Evolutionary conservation across 2,329 filamentous ascomycete species (phyloP), one percentile per base, ranked within the genome.

Genomic region (Aspergillus luchuensis): DNA sequence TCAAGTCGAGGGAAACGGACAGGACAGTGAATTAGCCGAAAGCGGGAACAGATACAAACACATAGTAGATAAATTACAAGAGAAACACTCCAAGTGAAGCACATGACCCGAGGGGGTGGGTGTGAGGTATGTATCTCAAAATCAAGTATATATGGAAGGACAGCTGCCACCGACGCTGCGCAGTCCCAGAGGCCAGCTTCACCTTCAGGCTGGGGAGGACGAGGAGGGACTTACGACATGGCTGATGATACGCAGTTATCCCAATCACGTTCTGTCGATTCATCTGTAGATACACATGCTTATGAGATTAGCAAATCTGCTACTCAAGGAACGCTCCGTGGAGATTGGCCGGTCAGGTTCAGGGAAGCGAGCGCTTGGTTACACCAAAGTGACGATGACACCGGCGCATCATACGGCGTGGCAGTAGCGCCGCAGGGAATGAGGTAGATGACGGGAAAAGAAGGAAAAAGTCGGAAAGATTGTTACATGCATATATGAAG

Each of bases 221-320:
- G 62, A 63, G 56, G 47, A 60, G 64, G 64, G 66, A 77, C 75
- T 77, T 75, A 77, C 75, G 75, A 76, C 75, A 77, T 77, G 65
- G 67, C 75, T 71, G 71, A 72, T 62, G 68, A 71, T 67, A 70
- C 65, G 64, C 64, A 67, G 63, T 67, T 63, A 68, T 69, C 66
- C 69, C 72, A 73, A 74, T 72, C 74, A 73, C 69, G 66, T 67
- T 66, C 66, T 64, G 69, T 63, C 67, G 68, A 71, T 70, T 75
- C 74, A 76, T 76, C 74, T 76, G 74, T 72, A 73, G 67, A 71
- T 74, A 72, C 72, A 76, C 66, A 69, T 70, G 67, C 68, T 69
- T 70, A 67, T 65, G 67, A 69, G 67, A 68, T 73, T 72, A 74
- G 73, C 69, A 70, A 69, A 68, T 66, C 70, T 70, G 72, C 69